Evolutionary conservation across 1,284 basidiomycete species (phyloP).

Genomic region (Xerocomus minutiporus): DNA sequence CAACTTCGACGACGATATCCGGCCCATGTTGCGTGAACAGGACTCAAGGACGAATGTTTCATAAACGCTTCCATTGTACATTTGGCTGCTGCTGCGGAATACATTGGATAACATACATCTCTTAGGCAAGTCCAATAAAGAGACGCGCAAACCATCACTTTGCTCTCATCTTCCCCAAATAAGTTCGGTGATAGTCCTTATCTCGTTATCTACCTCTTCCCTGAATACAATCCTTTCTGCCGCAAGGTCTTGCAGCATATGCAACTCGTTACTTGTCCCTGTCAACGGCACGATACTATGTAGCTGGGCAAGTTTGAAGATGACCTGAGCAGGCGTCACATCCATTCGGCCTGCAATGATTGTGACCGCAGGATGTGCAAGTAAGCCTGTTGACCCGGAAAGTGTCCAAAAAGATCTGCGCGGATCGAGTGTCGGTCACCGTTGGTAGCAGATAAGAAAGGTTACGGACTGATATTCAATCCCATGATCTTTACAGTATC

Average conservation of each 20-base stretch:
- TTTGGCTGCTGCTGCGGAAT: slow-evolving; percentile 2
- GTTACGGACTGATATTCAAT: slow-evolving; percentile 69
- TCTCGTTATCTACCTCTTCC: slow-evolving; percentile 40
- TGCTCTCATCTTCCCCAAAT: slow-evolving; percentile 26
- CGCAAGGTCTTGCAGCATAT: slow-evolving; percentile 62
- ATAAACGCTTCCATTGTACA: neutral
- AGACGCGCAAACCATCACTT: neutral
- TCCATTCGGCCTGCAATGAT: slow-evolving; percentile 43
- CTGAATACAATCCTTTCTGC: slow-evolving; percentile 41
- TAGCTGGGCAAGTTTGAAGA: slow-evolving; percentile 64
- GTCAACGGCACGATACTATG: slow-evolving; percentile 58
- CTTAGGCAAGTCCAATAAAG: neutral
- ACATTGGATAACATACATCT: slow-evolving; percentile 6
- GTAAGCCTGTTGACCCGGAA: slow-evolving; percentile 64
- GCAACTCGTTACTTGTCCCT: slow-evolving; percentile 56
- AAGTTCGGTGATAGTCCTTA: slow-evolving; percentile 36
- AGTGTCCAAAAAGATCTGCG: slow-evolving; percentile 82
- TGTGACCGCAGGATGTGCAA: slow-evolving; percentile 46
- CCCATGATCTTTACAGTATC: slow-evolving; percentile 50
- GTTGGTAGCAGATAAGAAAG: neutral
- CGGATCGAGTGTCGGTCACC: slow-evolving; percentile 2
- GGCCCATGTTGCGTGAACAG: neutral
- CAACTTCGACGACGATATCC: slow-evolving; percentile 25
- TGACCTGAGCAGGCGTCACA: slow-evolving; percentile 58
- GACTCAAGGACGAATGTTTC: neutral